Percentiles rank a stretch among this genome's conserved stretches.
These are phyloP conservation scores for Bryum argenteum DNA, from an alignment of 225 moss, liverwort and hornwort species.

Conservation along the genomic window DNA sequence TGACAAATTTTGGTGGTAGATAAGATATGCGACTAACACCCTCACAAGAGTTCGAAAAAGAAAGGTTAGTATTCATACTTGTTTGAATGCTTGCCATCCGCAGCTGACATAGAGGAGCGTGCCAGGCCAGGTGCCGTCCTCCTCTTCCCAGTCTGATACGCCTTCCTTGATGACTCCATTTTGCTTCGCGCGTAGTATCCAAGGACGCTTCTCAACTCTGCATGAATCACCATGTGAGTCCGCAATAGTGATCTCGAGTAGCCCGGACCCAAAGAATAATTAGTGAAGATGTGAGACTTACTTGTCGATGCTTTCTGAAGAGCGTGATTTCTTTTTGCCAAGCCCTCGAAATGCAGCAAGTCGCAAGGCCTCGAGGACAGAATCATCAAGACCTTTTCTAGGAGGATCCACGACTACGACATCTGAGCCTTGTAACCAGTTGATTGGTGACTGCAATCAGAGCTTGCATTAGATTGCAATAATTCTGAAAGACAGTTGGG, in stretches of 20 bases:
- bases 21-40: conserved; percentile 1
- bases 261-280: conserved; percentile 1
- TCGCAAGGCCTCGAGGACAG: conserved; percentile 84
- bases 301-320: conserved; percentile 55
- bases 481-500: not conserved
- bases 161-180: conserved; percentile 65
- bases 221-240: conserved; percentile 17
- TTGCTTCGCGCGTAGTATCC: conserved; percentile 82
- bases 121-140: conserved; percentile 69
- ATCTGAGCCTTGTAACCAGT: conserved; percentile 89
- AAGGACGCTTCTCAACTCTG: conserved; percentile 94
- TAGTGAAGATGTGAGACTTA: conserved; percentile 34
- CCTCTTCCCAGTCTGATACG: conserved; percentile 50
- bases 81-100: conserved; percentile 96
- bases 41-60: conserved; percentile 15
- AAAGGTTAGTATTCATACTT: conserved; percentile 41
- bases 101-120: conserved; percentile 95
- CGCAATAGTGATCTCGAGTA: not conserved
- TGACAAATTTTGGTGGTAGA: too few species aligned
- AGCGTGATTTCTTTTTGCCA: conserved; percentile 70
- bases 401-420: conserved; percentile 92
- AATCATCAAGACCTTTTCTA: conserved; percentile 81
- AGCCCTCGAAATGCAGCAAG: conserved; percentile 73
- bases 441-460: conserved; percentile 71
- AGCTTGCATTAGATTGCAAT: not conserved